phyloP scores from a whole-genome alignment of 2,329 filamentous ascomycete species.

The Dothidotthia symphoricarpi region DNA sequence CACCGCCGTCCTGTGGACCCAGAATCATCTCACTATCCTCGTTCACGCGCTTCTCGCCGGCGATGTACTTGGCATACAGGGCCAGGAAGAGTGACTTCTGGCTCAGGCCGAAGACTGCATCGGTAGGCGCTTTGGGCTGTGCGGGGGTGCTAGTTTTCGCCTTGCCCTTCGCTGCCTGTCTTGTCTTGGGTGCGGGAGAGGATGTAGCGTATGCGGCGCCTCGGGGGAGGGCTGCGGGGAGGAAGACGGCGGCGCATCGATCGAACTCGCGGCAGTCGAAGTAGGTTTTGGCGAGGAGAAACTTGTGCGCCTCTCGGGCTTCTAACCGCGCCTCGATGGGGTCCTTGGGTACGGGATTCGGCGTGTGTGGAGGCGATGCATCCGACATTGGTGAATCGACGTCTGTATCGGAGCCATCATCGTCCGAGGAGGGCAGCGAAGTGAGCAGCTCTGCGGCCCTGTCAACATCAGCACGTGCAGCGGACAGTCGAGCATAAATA shows the following conservation, averaged over 20 bases:
- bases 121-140: constrained; percentile 34
- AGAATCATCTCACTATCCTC: constrained; percentile 98
- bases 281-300: constrained; percentile 86
- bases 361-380: constrained; percentile 46
- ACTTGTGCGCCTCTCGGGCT: constrained; percentile 74
- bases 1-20: constrained; percentile 84
- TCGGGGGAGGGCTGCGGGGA: constrained; percentile 75
- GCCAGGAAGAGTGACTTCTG: constrained; percentile 91
- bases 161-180: constrained; percentile 59
- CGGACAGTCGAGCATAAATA: background rate
- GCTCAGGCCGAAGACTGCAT: constrained; percentile 59
- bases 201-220: constrained; percentile 57
- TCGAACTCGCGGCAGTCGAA: constrained; percentile 96
- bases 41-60: constrained; percentile 92
- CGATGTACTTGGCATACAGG: constrained; percentile 87
- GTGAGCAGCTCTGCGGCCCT: constrained; percentile 95
- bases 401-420: constrained; percentile 58
- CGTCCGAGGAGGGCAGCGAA: constrained; percentile 65
- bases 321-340: constrained; percentile 73
- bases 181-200: constrained; percentile 33
- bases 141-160: constrained; percentile 44
- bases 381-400: constrained; percentile 60
- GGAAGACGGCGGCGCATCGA: constrained; percentile 83
- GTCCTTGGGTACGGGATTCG: constrained; percentile 56
- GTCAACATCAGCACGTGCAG: constrained; percentile 27